Evolutionary conservation across 2,329 filamentous ascomycete genomes (phyloP).

Genomic region (Tolypocladium inflatum): DNA sequence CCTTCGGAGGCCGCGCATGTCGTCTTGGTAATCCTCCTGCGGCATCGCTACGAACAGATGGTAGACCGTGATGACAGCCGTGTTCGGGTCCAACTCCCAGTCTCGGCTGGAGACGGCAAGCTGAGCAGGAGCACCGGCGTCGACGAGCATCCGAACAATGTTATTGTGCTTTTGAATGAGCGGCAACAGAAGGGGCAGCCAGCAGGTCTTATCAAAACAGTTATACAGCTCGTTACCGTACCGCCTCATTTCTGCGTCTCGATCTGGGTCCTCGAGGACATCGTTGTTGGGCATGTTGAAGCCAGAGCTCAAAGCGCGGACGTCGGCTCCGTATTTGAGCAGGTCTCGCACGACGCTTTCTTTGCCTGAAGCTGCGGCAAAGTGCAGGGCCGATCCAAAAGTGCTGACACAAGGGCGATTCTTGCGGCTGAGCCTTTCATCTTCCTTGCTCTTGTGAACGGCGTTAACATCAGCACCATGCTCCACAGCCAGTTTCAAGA

Average conservation of each 20-base stretch:
- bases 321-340: background rate
- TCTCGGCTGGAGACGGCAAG: background rate
- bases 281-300: background rate
- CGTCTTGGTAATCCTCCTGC: background rate
- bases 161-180: background rate
- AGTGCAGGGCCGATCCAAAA: background rate
- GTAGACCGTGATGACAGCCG: background rate
- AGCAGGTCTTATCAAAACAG: background rate
- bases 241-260: background rate
- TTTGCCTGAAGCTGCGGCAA: background rate
- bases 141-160: background rate
- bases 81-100: background rate
- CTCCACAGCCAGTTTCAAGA: background rate
- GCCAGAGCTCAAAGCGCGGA: background rate
- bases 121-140: background rate
- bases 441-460: background rate
- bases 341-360: background rate
- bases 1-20: background rate
- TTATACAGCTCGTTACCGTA: background rate
- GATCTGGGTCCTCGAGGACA: background rate
- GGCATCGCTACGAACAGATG: background rate
- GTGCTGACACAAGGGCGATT: background rate
- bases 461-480: background rate
- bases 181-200: conserved; percentile 1
- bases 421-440: too few species aligned